These are phyloP conservation scores for Candida glucosophila DNA, from an alignment of 1,139 yeast genomes.

Conservation along the genomic window DNA sequence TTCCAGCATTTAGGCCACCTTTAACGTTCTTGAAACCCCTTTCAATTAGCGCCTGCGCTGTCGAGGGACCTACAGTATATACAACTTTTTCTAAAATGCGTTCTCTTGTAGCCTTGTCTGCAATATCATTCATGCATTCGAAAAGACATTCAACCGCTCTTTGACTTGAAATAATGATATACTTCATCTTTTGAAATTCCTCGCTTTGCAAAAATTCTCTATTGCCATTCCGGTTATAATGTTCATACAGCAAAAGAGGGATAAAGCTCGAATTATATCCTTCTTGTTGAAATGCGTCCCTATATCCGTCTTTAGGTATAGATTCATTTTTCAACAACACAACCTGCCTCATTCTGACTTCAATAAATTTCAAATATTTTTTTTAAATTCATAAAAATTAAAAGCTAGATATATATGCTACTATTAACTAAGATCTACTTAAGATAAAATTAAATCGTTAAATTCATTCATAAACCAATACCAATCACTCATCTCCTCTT, in stretches of 20 bases:
- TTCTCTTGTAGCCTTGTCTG: constrained; percentile 9
- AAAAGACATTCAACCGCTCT: constrained; percentile 79
- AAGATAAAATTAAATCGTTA: too few relatives aligned
- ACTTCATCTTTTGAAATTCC: constrained; percentile 29
- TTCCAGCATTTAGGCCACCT: constrained; percentile 77
- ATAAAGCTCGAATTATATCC: constrained; percentile 44
- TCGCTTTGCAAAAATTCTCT: constrained; percentile 30
- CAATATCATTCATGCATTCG: constrained; percentile 27
- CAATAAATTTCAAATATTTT: too few relatives aligned
- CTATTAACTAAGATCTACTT: too few relatives aligned
- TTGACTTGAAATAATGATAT: constrained; percentile 77
- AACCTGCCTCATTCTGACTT: constrained; percentile 9
- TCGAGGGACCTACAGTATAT: constrained; percentile 92
- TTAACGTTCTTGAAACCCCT: constrained; percentile 61
- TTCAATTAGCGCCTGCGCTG: constrained; percentile 47
- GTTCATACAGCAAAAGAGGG: constrained; percentile 62
- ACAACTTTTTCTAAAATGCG: constrained; percentile 41
- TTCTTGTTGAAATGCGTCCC: constrained; percentile 23
- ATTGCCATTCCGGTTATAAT: constrained; percentile 39
- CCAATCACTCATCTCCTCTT: too few relatives aligned
- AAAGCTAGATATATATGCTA: too few relatives aligned
- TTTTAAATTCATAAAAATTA: too few relatives aligned
- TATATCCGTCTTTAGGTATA: constrained; percentile 58
- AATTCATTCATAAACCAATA: too few relatives aligned
- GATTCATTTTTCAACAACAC: constrained; percentile 61